Conservation (phyloP, 2,329 filamentous ascomycete species). For the Venturia aucupariae region DNA sequence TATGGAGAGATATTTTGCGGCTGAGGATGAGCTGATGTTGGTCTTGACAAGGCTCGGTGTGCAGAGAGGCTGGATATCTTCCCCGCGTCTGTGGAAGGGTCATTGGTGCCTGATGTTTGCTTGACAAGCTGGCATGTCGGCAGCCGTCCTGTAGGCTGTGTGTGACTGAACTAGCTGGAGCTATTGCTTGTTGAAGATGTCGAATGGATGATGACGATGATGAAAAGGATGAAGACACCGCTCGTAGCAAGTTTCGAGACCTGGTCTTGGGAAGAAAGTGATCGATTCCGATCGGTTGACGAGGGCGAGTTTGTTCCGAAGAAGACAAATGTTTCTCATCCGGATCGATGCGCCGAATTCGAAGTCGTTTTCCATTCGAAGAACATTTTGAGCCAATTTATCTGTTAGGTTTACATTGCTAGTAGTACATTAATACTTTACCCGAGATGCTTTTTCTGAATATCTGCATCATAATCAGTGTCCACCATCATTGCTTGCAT, state of each 20-base stretch:
- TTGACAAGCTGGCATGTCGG: not conserved
- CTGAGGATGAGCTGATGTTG: not conserved
- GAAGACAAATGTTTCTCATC: not conserved
- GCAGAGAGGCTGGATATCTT: not conserved
- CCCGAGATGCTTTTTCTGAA: not conserved
- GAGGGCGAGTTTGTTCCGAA: not conserved
- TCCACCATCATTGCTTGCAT: not conserved
- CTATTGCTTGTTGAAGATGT: not conserved
- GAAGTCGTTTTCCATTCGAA: not conserved
- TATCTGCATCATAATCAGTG: not conserved
- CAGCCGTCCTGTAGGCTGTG: not conserved
- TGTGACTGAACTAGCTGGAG: not conserved
- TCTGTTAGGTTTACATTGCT: too few species aligned
- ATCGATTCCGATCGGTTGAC: not conserved
- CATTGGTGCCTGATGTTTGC: not conserved
- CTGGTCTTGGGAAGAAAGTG: not conserved
- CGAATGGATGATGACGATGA: not conserved
- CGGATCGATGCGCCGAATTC: not conserved
- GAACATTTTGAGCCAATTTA: not conserved
- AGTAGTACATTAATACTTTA: too few species aligned
- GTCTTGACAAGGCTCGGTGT: not conserved
- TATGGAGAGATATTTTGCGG: not conserved
- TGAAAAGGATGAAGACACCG: not conserved
- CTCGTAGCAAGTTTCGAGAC: not conserved
- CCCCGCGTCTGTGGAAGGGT: slow-evolving; percentile 1